phyloP scores from a whole-genome alignment of 495 filamentous ascomycete species.

The Hamigera avellanea region DNA sequence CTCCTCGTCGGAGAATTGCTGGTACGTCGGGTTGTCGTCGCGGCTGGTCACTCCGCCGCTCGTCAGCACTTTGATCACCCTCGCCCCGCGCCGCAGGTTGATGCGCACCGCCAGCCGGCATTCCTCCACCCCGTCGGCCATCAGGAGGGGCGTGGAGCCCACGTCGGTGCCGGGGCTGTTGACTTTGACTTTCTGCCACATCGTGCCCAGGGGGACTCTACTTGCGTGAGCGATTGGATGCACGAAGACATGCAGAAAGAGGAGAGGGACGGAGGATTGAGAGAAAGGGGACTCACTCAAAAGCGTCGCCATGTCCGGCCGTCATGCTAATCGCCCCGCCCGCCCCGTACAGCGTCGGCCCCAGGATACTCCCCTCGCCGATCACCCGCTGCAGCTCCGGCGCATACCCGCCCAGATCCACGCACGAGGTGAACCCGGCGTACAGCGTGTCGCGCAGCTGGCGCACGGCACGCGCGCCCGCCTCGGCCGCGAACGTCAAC shows the following conservation, averaged over 20 bases:
- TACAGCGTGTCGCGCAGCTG: slow-evolving; percentile 30
- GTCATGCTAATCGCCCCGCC: slow-evolving; percentile 29
- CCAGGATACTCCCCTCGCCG: slow-evolving; percentile 31
- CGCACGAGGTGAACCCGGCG: slow-evolving; percentile 41
- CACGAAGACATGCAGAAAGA: slow-evolving; percentile 21
- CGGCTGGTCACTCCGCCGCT: slow-evolving; percentile 35
- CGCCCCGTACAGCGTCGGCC: slow-evolving; percentile 37
- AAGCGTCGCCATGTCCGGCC: slow-evolving; percentile 35
- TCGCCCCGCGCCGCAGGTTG: slow-evolving; percentile 37
- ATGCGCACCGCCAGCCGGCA: slow-evolving; percentile 33
- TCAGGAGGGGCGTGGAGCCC: slow-evolving; percentile 4
- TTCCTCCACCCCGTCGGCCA: slow-evolving; percentile 38
- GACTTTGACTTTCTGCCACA: no score
- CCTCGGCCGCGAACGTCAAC: slow-evolving; percentile 6
- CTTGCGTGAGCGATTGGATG: no score
- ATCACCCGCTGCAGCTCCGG: slow-evolving; percentile 32
- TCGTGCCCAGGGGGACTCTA: no score
- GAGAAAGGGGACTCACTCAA: no score
- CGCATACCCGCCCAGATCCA: slow-evolving; percentile 36
- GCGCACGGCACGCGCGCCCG: slow-evolving; percentile 25
- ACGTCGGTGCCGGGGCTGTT: no score
- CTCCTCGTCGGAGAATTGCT: slow-evolving; percentile 40
- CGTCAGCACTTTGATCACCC: slow-evolving; percentile 38
- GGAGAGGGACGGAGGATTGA: slow-evolving; percentile 12
- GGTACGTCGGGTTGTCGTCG: slow-evolving; percentile 32